A percentile compares a stretch with the other conserved stretches of the same genome.
Conservation (phyloP, 1,284 basidiomycete genomes). For the Marasmius sp. region DNA sequence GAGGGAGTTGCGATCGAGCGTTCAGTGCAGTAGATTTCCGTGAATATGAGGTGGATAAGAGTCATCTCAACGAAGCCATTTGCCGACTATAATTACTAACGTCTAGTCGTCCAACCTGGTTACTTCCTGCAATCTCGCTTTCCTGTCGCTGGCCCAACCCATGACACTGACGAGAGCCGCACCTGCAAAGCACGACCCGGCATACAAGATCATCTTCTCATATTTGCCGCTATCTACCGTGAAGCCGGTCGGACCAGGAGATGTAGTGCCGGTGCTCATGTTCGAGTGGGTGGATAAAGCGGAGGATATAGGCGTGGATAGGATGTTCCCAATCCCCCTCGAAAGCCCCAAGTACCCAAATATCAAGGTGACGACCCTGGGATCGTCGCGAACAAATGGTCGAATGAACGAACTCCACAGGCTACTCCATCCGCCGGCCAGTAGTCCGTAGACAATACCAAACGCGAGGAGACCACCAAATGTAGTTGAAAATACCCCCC, state of each 20-base stretch:
- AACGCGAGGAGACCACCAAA: constrained; percentile 34
- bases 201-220: constrained; percentile 28
- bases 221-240: constrained; percentile 27
- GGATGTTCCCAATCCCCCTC: constrained; percentile 40
- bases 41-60: too few species aligned
- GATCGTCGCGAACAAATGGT: constrained; percentile 26
- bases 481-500: constrained; percentile 35
- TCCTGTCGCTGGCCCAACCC: constrained; percentile 15
- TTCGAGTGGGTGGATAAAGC: constrained; percentile 11
- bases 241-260: constrained; percentile 18
- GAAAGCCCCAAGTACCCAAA: constrained; percentile 37
- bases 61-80: too few species aligned
- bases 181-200: constrained; percentile 30
- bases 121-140: not conserved
- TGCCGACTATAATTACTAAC: not conserved
- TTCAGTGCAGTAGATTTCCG: too few species aligned
- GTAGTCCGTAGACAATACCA: constrained; percentile 31
- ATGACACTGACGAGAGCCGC: constrained; percentile 22
- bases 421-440: constrained; percentile 37
- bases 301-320: constrained; percentile 42
- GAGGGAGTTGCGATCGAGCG: too few species aligned
- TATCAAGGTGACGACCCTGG: constrained; percentile 30
- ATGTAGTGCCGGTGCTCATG: not conserved
- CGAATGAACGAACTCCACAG: constrained; percentile 24
- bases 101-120: not conserved